phyloP scores from a whole-genome alignment of 345 rosid genomes.

The Acer saccharum region DNA sequence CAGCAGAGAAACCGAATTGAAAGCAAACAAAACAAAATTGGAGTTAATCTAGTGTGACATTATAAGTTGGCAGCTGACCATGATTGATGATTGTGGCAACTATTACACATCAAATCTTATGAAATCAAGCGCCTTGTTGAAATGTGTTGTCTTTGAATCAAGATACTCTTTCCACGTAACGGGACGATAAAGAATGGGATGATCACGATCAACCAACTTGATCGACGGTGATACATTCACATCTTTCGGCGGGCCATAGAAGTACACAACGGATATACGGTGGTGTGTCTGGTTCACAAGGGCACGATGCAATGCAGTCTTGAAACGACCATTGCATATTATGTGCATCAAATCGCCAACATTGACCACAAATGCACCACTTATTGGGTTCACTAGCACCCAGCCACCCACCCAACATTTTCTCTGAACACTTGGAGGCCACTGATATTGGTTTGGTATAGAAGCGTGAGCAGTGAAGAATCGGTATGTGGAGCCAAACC shows the following conservation, averaged over 20 bases:
- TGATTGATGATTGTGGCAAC: neutral
- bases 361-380: constrained; percentile 37
- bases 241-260: constrained; percentile 43
- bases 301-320: constrained; percentile 44
- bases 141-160: constrained; percentile 44
- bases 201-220: constrained; percentile 36
- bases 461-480: constrained; percentile 46
- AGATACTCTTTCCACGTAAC: constrained; percentile 53
- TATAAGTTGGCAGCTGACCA: neutral
- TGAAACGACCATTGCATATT: constrained; percentile 47
- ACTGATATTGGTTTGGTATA: constrained; percentile 36
- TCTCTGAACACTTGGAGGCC: constrained; percentile 42
- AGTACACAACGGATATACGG: constrained; percentile 49
- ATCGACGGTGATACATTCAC: constrained; percentile 31
- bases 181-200: constrained; percentile 37
- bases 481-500: constrained; percentile 60
- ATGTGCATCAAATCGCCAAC: constrained; percentile 54
- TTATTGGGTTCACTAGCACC: constrained; percentile 40
- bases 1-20: no score
- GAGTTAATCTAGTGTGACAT: no score
- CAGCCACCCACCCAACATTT: constrained; percentile 40
- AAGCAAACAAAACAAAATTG: no score
- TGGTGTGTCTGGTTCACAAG: constrained; percentile 42
- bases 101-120: constrained; percentile 19
- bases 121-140: constrained; percentile 39